These are phyloP conservation scores for Hyaloscypha finlandica DNA, from an alignment of 495 filamentous ascomycete genomes.

Conservation along the genomic window DNA sequence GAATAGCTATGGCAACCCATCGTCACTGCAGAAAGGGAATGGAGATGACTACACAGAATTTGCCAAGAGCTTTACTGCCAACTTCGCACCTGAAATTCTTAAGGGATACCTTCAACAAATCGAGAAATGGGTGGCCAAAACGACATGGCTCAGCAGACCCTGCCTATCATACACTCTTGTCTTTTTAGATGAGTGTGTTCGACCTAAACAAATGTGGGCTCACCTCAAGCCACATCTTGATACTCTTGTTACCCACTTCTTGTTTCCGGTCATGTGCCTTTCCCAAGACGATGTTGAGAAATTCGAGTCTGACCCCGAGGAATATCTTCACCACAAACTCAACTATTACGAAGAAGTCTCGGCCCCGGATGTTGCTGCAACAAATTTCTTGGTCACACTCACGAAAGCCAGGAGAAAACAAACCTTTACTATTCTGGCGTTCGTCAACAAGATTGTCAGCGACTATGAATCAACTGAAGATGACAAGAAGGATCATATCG, in stretches of 20 bases:
- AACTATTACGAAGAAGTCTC: constrained; percentile 98
- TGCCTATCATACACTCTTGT: constrained; percentile 89
- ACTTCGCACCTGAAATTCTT: constrained; percentile 93
- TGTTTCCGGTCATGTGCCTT: constrained; percentile 94
- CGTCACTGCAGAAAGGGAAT: constrained; percentile 64
- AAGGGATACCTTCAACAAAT: constrained; percentile 90
- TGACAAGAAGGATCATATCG: constrained; percentile 84
- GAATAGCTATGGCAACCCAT: constrained; percentile 83
- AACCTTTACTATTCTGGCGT: constrained; percentile 88
- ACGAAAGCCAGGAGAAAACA: constrained; percentile 95
- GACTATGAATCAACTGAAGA: constrained; percentile 79
- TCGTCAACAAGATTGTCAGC: constrained; percentile 91
- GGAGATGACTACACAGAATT: constrained; percentile 72
- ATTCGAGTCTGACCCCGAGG: constrained; percentile 89
- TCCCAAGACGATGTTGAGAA: constrained; percentile 90
- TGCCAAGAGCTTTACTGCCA: constrained; percentile 84
- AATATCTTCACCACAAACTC: constrained; percentile 94
- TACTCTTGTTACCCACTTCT: constrained; percentile 85
- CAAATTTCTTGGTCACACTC: constrained; percentile 91
- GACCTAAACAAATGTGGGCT: constrained; percentile 95
- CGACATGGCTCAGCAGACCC: constrained; percentile 91
- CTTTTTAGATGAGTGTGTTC: constrained; percentile 95
- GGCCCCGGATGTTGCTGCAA: constrained; percentile 92
- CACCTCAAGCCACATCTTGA: constrained; percentile 91
- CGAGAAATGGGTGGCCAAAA: constrained; percentile 94